Conservation (phyloP, 2,329 filamentous ascomycete genomes). For the Xylariaceae sp. region DNA sequence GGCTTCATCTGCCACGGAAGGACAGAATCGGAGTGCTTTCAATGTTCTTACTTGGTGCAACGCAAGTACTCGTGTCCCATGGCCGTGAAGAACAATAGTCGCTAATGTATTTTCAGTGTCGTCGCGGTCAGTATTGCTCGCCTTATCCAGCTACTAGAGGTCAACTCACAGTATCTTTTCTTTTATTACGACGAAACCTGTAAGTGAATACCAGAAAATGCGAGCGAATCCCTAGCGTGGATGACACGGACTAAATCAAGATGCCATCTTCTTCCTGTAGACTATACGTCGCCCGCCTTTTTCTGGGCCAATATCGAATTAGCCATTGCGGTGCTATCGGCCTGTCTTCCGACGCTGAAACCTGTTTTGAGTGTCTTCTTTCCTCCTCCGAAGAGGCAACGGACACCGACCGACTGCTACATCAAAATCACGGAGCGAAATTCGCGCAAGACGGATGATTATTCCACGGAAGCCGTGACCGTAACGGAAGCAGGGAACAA, state of each 20-base stretch:
- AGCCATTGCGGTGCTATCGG: slow-evolving; percentile 19
- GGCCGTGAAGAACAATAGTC: not conserved
- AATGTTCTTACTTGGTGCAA: slow-evolving; percentile 27
- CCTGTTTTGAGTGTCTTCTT: slow-evolving; percentile 11
- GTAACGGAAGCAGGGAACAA: not conserved
- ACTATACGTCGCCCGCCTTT: slow-evolving; percentile 28
- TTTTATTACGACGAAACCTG: slow-evolving; percentile 27
- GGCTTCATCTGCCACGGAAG: slow-evolving; percentile 24
- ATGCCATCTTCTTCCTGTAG: slow-evolving; percentile 5
- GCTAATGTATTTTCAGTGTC: slow-evolving; percentile 16
- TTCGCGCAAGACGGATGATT: not conserved
- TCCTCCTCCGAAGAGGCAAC: not conserved
- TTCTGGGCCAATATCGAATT: slow-evolving; percentile 23
- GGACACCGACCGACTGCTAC: not conserved
- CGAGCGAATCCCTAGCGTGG: too few relatives aligned
- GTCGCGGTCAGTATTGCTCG: slow-evolving; percentile 22
- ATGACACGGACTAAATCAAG: not conserved
- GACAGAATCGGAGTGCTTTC: slow-evolving; percentile 26
- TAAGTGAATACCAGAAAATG: slow-evolving; percentile 12
- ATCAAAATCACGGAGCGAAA: not conserved
- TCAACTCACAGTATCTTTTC: slow-evolving; percentile 19
- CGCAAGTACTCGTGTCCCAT: slow-evolving; percentile 13
- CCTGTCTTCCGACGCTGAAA: slow-evolving; percentile 22
- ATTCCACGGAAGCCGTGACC: too few relatives aligned
- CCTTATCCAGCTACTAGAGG: slow-evolving; percentile 14